Conservation (phyloP, 164 flowering plant species). For the Pachysandra terminalis region DNA sequence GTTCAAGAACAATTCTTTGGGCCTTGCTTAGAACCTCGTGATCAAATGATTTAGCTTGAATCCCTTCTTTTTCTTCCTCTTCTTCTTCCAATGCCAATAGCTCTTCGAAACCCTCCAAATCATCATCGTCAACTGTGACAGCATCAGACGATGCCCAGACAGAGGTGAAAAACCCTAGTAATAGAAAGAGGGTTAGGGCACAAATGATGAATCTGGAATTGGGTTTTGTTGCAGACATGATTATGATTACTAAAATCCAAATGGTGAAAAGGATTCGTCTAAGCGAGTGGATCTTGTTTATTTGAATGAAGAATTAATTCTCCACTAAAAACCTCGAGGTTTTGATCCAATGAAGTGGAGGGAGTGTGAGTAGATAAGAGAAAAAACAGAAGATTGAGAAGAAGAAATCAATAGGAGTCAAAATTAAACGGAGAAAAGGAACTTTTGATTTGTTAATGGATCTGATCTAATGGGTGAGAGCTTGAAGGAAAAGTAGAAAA, state of each 20-base stretch:
- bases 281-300: too few species aligned
- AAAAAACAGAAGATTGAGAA: too few species aligned
- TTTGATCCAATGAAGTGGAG: too few species aligned
- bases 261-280: not conserved
- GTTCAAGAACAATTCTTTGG: slow-evolving; percentile 70
- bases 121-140: slow-evolving; percentile 18
- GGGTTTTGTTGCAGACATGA: slow-evolving; percentile 36
- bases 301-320: too few species aligned
- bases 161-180: slow-evolving; percentile 27
- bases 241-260: not conserved
- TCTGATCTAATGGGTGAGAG: too few species aligned
- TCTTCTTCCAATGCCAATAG: slow-evolving; percentile 69
- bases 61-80: slow-evolving; percentile 28
- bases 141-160: slow-evolving; percentile 22
- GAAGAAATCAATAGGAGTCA: too few species aligned
- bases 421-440: too few species aligned
- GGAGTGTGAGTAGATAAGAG: too few species aligned
- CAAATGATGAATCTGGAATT: slow-evolving; percentile 36
- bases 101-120: slow-evolving; percentile 54
- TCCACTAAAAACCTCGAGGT: too few species aligned
- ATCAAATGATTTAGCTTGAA: slow-evolving; percentile 34
- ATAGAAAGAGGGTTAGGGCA: slow-evolving; percentile 29
- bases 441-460: too few species aligned
- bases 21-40: slow-evolving; percentile 65
- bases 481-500: too few species aligned